Percentiles rank a stretch among this genome's conserved stretches.
Conservation (phyloP, 208 protist genomes). For the Crithidia sp. region DNA sequence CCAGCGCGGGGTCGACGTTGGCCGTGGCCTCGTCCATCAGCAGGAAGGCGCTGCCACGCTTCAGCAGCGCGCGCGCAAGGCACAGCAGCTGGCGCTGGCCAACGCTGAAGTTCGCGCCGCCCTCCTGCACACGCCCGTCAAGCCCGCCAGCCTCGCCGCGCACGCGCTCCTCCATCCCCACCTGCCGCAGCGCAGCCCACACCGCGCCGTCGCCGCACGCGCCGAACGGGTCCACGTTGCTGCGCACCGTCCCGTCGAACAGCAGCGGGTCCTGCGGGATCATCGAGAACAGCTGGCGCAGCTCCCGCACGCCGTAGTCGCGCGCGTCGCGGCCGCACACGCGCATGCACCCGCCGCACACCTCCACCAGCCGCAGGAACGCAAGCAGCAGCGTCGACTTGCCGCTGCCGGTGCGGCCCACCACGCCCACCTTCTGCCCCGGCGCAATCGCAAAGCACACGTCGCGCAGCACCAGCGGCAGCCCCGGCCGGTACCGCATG, state of each 20-base stretch:
- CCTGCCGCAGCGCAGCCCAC: slow-evolving; percentile 54
- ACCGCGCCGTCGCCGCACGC: slow-evolving; percentile 43
- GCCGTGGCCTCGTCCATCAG: slow-evolving; percentile 83
- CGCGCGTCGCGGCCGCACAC: slow-evolving; percentile 45
- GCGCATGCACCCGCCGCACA: slow-evolving; percentile 57
- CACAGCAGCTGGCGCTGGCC: slow-evolving; percentile 82
- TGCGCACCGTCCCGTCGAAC: slow-evolving; percentile 78
- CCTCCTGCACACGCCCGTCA: slow-evolving; percentile 57
- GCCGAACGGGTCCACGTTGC: slow-evolving; percentile 79
- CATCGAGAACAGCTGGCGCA: slow-evolving; percentile 79
- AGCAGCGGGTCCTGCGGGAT: slow-evolving; percentile 87
- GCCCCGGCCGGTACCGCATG: slow-evolving; percentile 69
- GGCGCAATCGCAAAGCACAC: slow-evolving; percentile 56
- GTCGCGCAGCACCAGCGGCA: slow-evolving; percentile 74
- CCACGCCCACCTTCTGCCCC: slow-evolving; percentile 79
- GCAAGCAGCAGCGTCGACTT: slow-evolving; percentile 79
- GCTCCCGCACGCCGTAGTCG: slow-evolving; percentile 41
- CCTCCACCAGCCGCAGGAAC: slow-evolving; percentile 69
- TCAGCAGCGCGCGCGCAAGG: slow-evolving; percentile 72
- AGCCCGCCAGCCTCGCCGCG: slow-evolving; percentile 30
- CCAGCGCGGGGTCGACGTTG: slow-evolving; percentile 64
- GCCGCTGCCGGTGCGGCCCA: slow-evolving; percentile 82
- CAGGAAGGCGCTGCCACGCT: slow-evolving; percentile 54
- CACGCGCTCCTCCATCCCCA: slow-evolving; percentile 50
- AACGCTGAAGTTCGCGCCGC: slow-evolving; percentile 71